Evolutionary conservation across 208 protist species (phyloP), one percentile per base, ranked within the genome.

Genomic region (Trypanosomatidae sp.): DNA sequence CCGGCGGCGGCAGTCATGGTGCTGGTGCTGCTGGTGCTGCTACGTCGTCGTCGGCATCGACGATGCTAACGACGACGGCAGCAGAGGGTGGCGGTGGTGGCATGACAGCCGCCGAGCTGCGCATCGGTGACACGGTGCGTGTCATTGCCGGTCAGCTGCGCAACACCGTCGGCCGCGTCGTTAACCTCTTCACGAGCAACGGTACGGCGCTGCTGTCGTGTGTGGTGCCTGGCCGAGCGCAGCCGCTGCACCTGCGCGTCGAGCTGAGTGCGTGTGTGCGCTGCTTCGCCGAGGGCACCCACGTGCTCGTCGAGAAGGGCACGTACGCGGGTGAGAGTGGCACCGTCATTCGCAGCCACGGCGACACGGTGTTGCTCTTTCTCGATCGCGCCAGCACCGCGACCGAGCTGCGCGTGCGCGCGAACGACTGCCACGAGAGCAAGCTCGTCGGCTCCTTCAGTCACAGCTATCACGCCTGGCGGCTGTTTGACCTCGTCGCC

Each of bases 361-460:
- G 71, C 10, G 73, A 88, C 39, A 55, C 84, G 35, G 69, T 94
- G 24, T 32, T 78, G 25, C 53, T 94, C 15, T 92, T 91, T 24
- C 69, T 71, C 11, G 82, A 90, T 52, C 66, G 77, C 35, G 58
- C 57, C 19, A 61, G 64, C 15, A 61, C 61, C 11, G 53, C 58
- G 18, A 60, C 61, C 33, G 83, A 95, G 59, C 52, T 92, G 27
- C 64, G 48, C 27, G 79, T 91, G 35, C 61, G 61, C 16, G 76
- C 85, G 4, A 85, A 83, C 48, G 81, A 94, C 41, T 94, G 85
- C 55, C 74, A 80, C 53, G 67, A 84, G 49, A 89, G 75, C 51
- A 84, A 87, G 42, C 62, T 94, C 26, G 52, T 69, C 37, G 72
- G 76, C 43, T 60, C 66, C 11, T 65, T 67, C 26, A 48, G 66